These are phyloP conservation scores for Pythium grandisporangium DNA, from an alignment of 352 stramenopile genomes.

Conservation along the genomic window DNA sequence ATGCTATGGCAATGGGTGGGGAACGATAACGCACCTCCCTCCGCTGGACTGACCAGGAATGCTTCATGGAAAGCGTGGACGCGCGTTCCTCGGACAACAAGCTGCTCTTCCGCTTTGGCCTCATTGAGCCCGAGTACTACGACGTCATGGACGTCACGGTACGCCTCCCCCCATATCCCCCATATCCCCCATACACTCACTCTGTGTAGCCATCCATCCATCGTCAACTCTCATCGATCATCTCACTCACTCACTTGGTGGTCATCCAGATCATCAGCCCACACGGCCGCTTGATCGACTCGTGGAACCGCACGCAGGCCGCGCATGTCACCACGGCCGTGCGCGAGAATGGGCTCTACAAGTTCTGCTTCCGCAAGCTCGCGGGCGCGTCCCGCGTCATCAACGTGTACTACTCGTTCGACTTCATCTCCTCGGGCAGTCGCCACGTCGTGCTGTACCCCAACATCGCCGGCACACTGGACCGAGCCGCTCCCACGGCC, in stretches of 20 bases:
- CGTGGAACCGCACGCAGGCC: constrained; percentile 62
- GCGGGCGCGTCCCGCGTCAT: constrained; percentile 41
- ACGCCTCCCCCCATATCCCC: no score
- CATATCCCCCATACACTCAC: no score
- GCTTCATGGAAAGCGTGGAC: constrained; percentile 19
- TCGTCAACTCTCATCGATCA: no score
- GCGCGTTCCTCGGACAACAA: constrained; percentile 21
- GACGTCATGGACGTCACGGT: constrained; percentile 19
- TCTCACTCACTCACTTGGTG: no score
- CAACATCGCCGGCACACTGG: constrained; percentile 50
- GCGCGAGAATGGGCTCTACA: constrained; percentile 70
- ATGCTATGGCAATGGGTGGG: no score
- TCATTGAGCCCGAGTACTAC: constrained; percentile 16
- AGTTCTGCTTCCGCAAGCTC: constrained; percentile 68
- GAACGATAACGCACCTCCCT: no score
- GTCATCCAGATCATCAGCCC: no score
- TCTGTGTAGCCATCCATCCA: no score
- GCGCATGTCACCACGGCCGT: constrained; percentile 40
- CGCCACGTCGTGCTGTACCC: constrained; percentile 48
- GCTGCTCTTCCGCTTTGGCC: constrained; percentile 23
- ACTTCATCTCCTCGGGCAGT: constrained; percentile 65
- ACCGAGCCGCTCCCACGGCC: constrained; percentile 27
- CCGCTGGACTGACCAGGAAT: no score
- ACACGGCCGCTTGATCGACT: no score
- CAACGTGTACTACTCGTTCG: constrained; percentile 72